Evolutionary conservation across 306 rosid species (phyloP), one percentile per base, ranked within the genome.

Genomic region (Hippophae tibetana): DNA sequence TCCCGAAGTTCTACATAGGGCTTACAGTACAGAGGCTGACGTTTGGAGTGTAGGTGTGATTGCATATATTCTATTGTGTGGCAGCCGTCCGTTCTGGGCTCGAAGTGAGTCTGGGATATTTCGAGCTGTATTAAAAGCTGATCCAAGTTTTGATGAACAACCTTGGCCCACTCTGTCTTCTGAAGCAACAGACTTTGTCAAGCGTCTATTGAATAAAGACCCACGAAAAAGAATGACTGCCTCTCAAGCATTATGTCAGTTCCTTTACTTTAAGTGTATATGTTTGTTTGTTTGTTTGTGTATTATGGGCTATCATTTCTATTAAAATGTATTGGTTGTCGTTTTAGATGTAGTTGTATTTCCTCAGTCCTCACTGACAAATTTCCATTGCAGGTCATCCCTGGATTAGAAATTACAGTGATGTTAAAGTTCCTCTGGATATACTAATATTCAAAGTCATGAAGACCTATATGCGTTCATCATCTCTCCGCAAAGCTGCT

Each of bases 31-130:
- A 27, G 98, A 87, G 70, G 98, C 98, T 43, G 98, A 90, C 47
- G 76, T 83, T 41, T 90, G 98, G 98, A 90, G 98, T 58, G 73
- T 90, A 59, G 98, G 98, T 2, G 98, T 90, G 69, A 87, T 90
- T 79, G 94, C 98, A 44, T 90, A 85, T 67, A 87, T 87, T 67
- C 81, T 90, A 49, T 76, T 90, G 68, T 90, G 97, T 60, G 97
- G 97, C 44, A 87, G 97, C 70, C 95, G 97, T 57, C 97, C 97
- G 63, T 90, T 90, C 78, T 90, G 97, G 97, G 90, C 97, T 13
- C 81, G 96, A 57, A 87, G 92, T 40, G 97, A 90, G 62, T 90
- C 97, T 31, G 97, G 97, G 62, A 87, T 90, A 45, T 92, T 92
- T 68, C 90, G 86, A 44, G 73, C 93, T 14, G 98, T 92, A 51